Base-by-base conservation (phyloP, 2,329 filamentous ascomycete species). In the Phaeomoniella chlamydospora region DNA sequence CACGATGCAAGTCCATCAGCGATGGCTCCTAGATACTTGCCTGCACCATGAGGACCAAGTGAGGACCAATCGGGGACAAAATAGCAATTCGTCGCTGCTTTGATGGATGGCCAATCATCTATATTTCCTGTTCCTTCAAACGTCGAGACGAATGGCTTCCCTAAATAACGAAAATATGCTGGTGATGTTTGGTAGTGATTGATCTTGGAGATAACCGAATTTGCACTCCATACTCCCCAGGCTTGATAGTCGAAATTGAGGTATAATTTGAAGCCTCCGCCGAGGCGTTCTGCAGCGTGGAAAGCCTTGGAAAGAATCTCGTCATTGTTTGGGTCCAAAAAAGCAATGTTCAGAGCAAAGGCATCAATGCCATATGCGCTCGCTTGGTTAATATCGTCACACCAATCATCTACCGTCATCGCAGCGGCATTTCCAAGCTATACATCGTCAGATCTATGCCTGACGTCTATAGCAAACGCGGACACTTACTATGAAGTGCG, bases 341-440 rank as follows among this genome's bases (percentile, higher is more conserved):
- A 46, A 17, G 64, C 65, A 33, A 70, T 67, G 35, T 68, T 69
- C 29, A 69, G 53, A 2, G 65, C 65, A 45, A 68, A 68, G 3
- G 62, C 63, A 26, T 68, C 65, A 26, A 68, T 64, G 37, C 59
- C 50, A 30, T 52, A 37, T 26, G 51, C 49, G 43, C 62, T 64
- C 22, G 63, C 65, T 3, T 54, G 56, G 36, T 53, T 48, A 58
- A 67, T 66, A 38, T 68, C 64, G 31, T 57, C 53, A 30, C 68
- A 64, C 39, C 64, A 68, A 18, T 67, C 64, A 5, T 48, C 41
- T 18, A 63, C 46, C 5, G 41, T 39, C 39, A 43, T 42, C 3
- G 29, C 35, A 4, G 39, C 39, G 9, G 37, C 41, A 37, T 42
- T 40, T 22, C 41, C 39, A 17, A 16, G n/a, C 31, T 32, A 14